phyloP scores from a whole-genome alignment of 2,329 filamentous ascomycete genomes.

The Calonectria pteridis region DNA sequence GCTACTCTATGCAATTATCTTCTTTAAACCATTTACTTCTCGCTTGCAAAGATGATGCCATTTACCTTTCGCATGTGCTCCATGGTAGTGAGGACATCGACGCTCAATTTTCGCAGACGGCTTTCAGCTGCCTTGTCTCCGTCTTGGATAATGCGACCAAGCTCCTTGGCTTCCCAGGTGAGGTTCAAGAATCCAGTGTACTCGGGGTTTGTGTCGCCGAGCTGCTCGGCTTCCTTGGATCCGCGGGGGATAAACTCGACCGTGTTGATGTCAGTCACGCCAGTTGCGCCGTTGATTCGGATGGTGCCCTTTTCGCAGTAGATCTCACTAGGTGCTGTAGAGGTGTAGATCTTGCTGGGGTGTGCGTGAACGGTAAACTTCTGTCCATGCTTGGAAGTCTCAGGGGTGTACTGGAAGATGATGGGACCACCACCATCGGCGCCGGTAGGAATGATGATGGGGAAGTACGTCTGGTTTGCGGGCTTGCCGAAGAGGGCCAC shows the following conservation, averaged over 20 bases:
- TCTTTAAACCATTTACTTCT: neutral
- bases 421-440: conserved; percentile 31
- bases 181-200: conserved; percentile 31
- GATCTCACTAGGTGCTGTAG: conserved; percentile 33
- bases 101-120: conserved; percentile 25
- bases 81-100: conserved; percentile 25
- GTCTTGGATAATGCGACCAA: conserved; percentile 31
- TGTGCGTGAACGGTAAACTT: conserved; percentile 28
- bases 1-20: neutral
- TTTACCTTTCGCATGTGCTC: conserved; percentile 34
- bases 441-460: conserved; percentile 18
- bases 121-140: conserved; percentile 22
- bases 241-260: conserved; percentile 30
- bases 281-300: conserved; percentile 23
- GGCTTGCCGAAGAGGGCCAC: conserved; percentile 32
- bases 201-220: conserved; percentile 28
- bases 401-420: conserved; percentile 26
- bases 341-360: conserved; percentile 34
- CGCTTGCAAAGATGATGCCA: conserved; percentile 25
- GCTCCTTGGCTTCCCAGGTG: conserved; percentile 35
- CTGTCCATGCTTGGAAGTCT: conserved; percentile 27
- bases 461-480: conserved; percentile 26
- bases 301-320: conserved; percentile 38
- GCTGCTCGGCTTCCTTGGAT: conserved; percentile 24
- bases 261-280: conserved; percentile 32